These are phyloP conservation scores for Clavaria fumosa DNA, from an alignment of 768 basidiomycete genomes.

Conservation along the genomic window DNA sequence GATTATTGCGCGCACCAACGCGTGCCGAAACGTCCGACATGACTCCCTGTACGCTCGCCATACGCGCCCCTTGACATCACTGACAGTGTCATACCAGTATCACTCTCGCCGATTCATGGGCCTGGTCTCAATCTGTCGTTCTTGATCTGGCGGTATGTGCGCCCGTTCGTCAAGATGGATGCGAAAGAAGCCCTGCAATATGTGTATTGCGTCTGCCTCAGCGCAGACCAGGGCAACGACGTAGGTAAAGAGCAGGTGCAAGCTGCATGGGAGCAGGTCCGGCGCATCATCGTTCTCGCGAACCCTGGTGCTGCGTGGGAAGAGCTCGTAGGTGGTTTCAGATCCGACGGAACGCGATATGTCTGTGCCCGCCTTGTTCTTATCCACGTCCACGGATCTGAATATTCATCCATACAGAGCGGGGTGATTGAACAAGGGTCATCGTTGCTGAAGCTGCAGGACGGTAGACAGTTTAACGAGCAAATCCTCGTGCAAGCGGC, in stretches of 20 bases:
- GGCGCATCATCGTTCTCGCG: slow-evolving; percentile 64
- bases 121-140: slow-evolving; percentile 72
- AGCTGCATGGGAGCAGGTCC: slow-evolving; percentile 62
- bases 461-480: slow-evolving; percentile 55
- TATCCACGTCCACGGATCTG: neutral
- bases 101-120: slow-evolving; percentile 47
- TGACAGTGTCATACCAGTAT: slow-evolving; percentile 35
- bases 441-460: slow-evolving; percentile 54
- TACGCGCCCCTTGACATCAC: too few species aligned
- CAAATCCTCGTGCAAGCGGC: slow-evolving; percentile 78
- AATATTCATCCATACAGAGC: slow-evolving; percentile 28
- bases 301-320: slow-evolving; percentile 79
- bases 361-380: slow-evolving; percentile 29
- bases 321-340: slow-evolving; percentile 86
- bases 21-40: slow-evolving; percentile 73
- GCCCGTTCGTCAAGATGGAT: slow-evolving; percentile 85
- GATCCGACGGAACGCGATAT: slow-evolving; percentile 78
- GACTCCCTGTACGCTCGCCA: slow-evolving; percentile 47
- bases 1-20: slow-evolving; percentile 71
- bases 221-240: slow-evolving; percentile 49
- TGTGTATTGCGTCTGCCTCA: slow-evolving; percentile 72
- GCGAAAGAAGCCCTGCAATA: slow-evolving; percentile 92
- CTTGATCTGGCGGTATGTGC: slow-evolving; percentile 82
- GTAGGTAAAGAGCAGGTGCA: slow-evolving; percentile 79
- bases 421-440: slow-evolving; percentile 82